These are phyloP conservation scores for Conoideocrella luteorostrata DNA, from an alignment of 2,329 filamentous ascomycete genomes.

Conservation along the genomic window DNA sequence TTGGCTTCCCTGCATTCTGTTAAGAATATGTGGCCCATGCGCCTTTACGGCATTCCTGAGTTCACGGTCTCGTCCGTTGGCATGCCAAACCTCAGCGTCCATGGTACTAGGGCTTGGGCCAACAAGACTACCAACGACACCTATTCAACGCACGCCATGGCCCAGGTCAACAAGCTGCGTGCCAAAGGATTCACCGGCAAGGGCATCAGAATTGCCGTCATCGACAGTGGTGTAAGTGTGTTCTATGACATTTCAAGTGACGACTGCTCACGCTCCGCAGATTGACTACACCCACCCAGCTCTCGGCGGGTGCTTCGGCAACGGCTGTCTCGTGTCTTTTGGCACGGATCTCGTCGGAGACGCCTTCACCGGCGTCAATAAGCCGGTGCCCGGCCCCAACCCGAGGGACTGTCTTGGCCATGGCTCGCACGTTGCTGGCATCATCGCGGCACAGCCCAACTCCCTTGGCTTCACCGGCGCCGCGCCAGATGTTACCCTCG, in stretches of 20 bases:
- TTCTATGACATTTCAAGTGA: too few relatives aligned
- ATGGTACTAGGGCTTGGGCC: conserved; percentile 10
- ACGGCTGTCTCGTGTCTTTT: conserved; percentile 35
- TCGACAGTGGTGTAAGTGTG: conserved; percentile 50
- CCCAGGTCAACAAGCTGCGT: conserved; percentile 47
- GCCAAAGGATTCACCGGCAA: conserved; percentile 43
- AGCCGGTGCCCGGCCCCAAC: conserved; percentile 28
- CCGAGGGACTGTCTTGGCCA: conserved; percentile 35
- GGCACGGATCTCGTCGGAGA: conserved; percentile 40
- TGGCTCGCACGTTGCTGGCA: conserved; percentile 39
- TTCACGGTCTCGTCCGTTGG: conserved; percentile 37
- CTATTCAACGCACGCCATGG: conserved; percentile 46
- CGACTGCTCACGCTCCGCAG: too few relatives aligned
- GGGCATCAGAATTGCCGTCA: conserved; percentile 46
- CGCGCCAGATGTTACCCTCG: conserved; percentile 31
- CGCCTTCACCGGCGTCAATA: conserved; percentile 18
- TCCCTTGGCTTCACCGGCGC: conserved; percentile 31
- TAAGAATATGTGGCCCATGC: conserved; percentile 44
- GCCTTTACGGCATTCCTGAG: conserved; percentile 36
- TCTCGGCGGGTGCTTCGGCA: conserved; percentile 46
- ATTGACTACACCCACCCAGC: conserved; percentile 57
- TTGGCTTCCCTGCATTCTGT: conserved; percentile 37
- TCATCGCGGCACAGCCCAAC: conserved; percentile 34
- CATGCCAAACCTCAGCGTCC: conserved; percentile 17
- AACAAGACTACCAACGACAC: conserved; percentile 21